These are phyloP conservation scores for Diphasiastrum complanatum DNA, from an alignment of 83 land plant genomes.

Conservation along the genomic window DNA sequence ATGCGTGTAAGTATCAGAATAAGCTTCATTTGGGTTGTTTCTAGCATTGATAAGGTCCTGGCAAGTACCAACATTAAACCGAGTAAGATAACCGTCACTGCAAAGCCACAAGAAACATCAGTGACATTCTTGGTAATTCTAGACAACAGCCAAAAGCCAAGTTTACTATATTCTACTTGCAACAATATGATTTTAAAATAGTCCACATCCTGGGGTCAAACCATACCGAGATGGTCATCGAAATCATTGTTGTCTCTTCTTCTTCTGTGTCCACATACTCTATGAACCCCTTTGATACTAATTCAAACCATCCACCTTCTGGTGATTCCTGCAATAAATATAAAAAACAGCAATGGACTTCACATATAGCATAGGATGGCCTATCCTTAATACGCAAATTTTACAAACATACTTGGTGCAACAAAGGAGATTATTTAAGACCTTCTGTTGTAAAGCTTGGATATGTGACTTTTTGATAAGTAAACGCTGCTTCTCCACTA, in stretches of 20 bases:
- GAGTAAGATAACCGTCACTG: no score
- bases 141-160: neutral
- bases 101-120: no score
- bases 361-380: neutral
- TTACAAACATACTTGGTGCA: no score
- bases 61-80: no score
- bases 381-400: no score
- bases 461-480: constrained; percentile 87
- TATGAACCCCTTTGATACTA: constrained; percentile 89
- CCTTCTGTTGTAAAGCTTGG: constrained; percentile 71
- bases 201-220: neutral
- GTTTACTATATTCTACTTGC: neutral
- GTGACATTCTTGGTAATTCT: neutral
- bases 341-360: neutral
- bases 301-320: constrained; percentile 91
- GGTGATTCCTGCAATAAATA: constrained; percentile 41
- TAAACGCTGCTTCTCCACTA: constrained; percentile 91
- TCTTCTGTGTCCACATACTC: constrained; percentile 99
- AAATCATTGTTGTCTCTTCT: constrained; percentile 99
- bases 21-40: constrained; percentile 72
- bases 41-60: constrained; percentile 89
- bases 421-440: no score
- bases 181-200: neutral
- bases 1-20: constrained; percentile 84
- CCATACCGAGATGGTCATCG: constrained; percentile 91